Evolutionary conservation across 2,329 filamentous ascomycete species (phyloP).

Genomic region (Stromatinia cepivora): DNA sequence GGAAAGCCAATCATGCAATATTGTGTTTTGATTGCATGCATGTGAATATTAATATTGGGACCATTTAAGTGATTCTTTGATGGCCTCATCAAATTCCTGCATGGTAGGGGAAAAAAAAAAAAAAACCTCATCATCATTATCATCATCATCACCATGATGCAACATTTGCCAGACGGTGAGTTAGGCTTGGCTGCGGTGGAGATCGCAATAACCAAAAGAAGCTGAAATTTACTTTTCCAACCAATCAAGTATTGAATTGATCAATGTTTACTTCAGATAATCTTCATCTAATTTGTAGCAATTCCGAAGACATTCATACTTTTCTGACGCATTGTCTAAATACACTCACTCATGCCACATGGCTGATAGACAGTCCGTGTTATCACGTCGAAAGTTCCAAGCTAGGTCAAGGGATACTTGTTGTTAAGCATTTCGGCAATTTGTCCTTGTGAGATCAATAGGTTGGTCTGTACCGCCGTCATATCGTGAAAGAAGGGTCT

Average conservation of each 20-base stretch:
- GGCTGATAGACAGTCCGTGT: constrained; percentile 13
- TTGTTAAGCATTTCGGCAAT: neutral
- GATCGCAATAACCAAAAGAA: neutral
- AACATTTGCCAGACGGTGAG: neutral
- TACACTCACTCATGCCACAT: constrained; percentile 13
- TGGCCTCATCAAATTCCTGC: constrained; percentile 15
- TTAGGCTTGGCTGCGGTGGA: neutral
- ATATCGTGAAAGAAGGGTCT: neutral
- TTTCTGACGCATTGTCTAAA: neutral
- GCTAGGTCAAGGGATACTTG: neutral
- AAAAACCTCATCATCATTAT: neutral
- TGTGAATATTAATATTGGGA: constrained; percentile 10
- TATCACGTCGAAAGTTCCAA: constrained; percentile 9
- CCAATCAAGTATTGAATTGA: neutral
- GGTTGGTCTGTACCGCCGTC: neutral
- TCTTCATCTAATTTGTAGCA: neutral
- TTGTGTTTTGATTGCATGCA: constrained; percentile 7
- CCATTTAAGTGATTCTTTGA: neutral
- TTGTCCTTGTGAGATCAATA: neutral
- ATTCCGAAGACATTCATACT: neutral
- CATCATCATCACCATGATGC: neutral
- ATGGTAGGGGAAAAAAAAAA: neutral
- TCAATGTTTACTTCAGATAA: neutral
- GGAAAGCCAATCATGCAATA: constrained; percentile 4
- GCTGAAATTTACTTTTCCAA: neutral